These are phyloP conservation scores for Aquilaria malaccensis DNA, from an alignment of 345 rosid genomes.

Conservation along the genomic window DNA sequence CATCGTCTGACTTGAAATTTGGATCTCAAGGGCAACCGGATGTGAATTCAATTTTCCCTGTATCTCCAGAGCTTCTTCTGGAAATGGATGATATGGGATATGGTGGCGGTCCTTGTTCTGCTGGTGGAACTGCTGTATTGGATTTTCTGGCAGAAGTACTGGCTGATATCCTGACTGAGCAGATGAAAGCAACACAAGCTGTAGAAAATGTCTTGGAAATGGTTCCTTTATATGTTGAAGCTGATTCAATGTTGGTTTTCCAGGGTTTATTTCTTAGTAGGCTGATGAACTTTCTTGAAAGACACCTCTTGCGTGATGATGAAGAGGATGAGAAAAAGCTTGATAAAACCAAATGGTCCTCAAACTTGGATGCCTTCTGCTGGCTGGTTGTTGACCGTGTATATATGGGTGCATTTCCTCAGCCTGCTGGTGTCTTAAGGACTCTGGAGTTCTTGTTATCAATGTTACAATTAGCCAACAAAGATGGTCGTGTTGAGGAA, in stretches of 20 bases:
- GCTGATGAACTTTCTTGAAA: conserved; percentile 94
- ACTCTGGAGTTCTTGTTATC: conserved; percentile 92
- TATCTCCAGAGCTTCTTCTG: conserved; percentile 64
- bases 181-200: conserved; percentile 73
- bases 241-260: conserved; percentile 80
- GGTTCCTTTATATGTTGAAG: conserved; percentile 84
- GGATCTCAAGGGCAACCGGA: conserved; percentile 49
- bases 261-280: conserved; percentile 94
- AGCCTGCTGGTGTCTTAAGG: conserved; percentile 66
- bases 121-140: conserved; percentile 91
- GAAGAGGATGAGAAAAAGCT: conserved; percentile 94
- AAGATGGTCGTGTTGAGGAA: conserved; percentile 94
- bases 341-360: conserved; percentile 88
- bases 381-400: conserved; percentile 97
- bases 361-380: conserved; percentile 87
- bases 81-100: conserved; percentile 93
- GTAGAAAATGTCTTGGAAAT: conserved; percentile 83
- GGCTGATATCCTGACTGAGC: conserved; percentile 87
- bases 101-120: conserved; percentile 99
- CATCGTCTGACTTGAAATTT: conserved; percentile 57
- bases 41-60: conserved; percentile 45
- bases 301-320: conserved; percentile 96
- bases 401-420: conserved; percentile 96
- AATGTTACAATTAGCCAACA: conserved; percentile 93
- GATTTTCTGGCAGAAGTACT: conserved; percentile 98